Conservation (phyloP, 495 filamentous ascomycete species). For the Hypoxylon trugodes region DNA sequence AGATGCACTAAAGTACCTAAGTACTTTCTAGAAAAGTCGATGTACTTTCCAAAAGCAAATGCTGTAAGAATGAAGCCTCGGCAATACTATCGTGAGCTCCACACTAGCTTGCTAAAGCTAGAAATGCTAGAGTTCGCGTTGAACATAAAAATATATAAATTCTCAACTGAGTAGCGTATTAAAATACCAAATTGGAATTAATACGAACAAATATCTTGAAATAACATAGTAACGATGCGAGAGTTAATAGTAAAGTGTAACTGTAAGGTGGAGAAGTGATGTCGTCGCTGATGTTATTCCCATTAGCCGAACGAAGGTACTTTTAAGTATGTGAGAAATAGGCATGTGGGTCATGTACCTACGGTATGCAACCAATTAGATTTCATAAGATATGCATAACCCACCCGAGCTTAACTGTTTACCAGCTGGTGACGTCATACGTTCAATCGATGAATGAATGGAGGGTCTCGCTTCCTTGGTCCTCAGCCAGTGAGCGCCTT, state of each 20-base stretch:
- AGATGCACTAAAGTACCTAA: too few species aligned
- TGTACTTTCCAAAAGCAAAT: too few species aligned
- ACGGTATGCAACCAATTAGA: slow-evolving; percentile 19
- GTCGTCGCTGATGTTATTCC: slow-evolving; percentile 27
- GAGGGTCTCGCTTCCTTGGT: slow-evolving; percentile 10
- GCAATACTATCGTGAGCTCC: too few species aligned
- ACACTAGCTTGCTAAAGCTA: too few species aligned
- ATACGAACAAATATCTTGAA: not conserved
- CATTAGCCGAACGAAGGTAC: slow-evolving; percentile 21
- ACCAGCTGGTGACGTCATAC: slow-evolving; percentile 36
- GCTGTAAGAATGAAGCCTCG: too few species aligned
- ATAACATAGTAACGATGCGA: not conserved
- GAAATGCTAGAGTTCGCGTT: too few species aligned
- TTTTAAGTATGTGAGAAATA: slow-evolving; percentile 5
- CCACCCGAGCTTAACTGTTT: slow-evolving; percentile 16
- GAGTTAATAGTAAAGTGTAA: slow-evolving; percentile 24
- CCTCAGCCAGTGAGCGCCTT: slow-evolving; percentile 24
- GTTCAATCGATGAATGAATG: slow-evolving; percentile 15
- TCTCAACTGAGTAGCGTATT: too few species aligned
- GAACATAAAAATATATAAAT: too few species aligned
- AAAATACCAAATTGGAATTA: not conserved
- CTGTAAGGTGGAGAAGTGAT: slow-evolving; percentile 32
- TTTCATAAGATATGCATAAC: slow-evolving; percentile 9
- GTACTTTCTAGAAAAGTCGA: too few species aligned
- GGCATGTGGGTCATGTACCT: not conserved